These are phyloP conservation scores for Phytophthora tubulina DNA, from an alignment of 352 stramenopile genomes.

Conservation along the genomic window DNA sequence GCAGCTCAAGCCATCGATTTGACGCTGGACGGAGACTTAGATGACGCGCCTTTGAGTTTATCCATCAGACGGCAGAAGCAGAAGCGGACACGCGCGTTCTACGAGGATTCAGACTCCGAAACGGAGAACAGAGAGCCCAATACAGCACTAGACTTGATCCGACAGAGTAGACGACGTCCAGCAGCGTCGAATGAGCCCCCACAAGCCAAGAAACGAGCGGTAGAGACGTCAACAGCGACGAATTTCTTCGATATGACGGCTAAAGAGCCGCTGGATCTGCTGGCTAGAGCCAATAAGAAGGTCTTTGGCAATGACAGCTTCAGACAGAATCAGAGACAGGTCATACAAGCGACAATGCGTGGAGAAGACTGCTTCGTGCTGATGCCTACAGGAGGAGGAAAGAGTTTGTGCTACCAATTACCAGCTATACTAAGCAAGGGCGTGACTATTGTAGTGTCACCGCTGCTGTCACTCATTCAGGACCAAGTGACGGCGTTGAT, in stretches of 20 bases:
- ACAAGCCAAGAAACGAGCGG: constrained; percentile 30
- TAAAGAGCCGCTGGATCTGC: constrained; percentile 37
- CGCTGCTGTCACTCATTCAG: constrained; percentile 94
- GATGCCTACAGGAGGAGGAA: constrained; percentile 94
- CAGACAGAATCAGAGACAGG: constrained; percentile 91
- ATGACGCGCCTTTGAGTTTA: constrained; percentile 12
- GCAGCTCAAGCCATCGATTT: constrained; percentile 58
- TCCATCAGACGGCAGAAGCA: constrained; percentile 1
- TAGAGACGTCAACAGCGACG: not conserved
- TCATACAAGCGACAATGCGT: constrained; percentile 93
- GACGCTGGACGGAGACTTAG: constrained; percentile 27
- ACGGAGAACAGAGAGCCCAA: constrained; percentile 59
- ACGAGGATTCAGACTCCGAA: constrained; percentile 68
- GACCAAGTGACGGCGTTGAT: constrained; percentile 92
- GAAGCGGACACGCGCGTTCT: constrained; percentile 49
- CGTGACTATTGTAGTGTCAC: constrained; percentile 95
- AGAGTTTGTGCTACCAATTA: constrained; percentile 94
- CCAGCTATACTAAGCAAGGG: constrained; percentile 69
- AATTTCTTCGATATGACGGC: constrained; percentile 6
- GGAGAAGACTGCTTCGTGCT: constrained; percentile 94
- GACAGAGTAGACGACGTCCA: constrained; percentile 29
- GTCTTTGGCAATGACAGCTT: constrained; percentile 88
- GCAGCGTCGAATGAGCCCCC: not conserved
- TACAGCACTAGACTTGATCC: constrained; percentile 65
- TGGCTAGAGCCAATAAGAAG: constrained; percentile 64